phyloP scores from a whole-genome alignment of 2,329 filamentous ascomycete species.

The Escovopsis sp. region DNA sequence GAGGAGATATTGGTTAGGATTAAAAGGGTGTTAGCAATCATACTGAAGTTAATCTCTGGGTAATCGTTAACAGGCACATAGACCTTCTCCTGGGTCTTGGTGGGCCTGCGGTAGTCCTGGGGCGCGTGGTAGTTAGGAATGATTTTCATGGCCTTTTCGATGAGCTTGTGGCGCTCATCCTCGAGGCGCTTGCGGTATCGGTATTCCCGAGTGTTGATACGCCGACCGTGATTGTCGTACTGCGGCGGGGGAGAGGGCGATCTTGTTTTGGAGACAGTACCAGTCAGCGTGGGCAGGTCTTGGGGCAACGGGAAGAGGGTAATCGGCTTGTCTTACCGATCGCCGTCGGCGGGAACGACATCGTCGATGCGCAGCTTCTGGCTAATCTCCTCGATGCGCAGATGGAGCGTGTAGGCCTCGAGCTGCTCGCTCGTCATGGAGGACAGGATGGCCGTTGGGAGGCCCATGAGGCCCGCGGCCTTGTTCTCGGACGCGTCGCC shows the following conservation, averaged over 20 bases:
- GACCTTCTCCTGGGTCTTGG: conserved; percentile 99
- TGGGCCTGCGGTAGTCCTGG: conserved; percentile 94
- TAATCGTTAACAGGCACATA: conserved; percentile 99
- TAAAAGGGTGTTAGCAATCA: conserved; percentile 99
- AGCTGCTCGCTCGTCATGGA: conserved; percentile 98
- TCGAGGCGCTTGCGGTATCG: conserved; percentile 96
- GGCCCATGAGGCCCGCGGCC: conserved; percentile 91
- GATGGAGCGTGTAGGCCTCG: conserved; percentile 88
- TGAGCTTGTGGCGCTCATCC: conserved; percentile 95
- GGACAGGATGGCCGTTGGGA: conserved; percentile 89
- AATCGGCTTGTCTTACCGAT: no score
- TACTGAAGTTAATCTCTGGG: conserved; percentile 99
- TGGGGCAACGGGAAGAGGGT: no score
- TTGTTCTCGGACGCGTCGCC: conserved; percentile 97
- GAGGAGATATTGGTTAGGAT: conserved; percentile 47
- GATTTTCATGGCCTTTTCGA: conserved; percentile 98
- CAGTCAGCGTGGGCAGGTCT: no score
- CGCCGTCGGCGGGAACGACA: conserved; percentile 90
- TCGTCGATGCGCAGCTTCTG: conserved; percentile 99
- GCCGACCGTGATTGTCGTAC: conserved; percentile 97
- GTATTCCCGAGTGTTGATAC: conserved; percentile 98
- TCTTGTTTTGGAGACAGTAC: conserved; percentile 43
- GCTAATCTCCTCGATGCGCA: conserved; percentile 97
- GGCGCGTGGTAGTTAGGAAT: conserved; percentile 99
- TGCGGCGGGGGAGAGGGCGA: conserved; percentile 91